Evolutionary conservation across 169 alveolate genomes (phyloP), one percentile per base, ranked within the genome.

Genomic region (Pseudocohnilembus persalinus): DNA sequence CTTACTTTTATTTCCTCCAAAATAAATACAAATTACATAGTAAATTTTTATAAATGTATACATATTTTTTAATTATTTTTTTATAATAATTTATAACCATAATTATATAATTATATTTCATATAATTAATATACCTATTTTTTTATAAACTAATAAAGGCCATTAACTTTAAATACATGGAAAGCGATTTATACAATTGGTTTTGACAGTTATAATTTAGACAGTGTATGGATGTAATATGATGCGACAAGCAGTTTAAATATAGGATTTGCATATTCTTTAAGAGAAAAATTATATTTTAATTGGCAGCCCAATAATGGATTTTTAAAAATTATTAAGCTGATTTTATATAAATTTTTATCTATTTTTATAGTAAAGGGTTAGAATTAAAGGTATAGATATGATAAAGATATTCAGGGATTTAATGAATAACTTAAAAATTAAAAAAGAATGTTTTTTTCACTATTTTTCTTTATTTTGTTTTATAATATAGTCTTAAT

Each of bases 181-280:
- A 79, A 79, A 79, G 65, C 84, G 0, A 49, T 79, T 0, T 79
- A 79, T 72, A 34, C 84, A 0, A 63, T 32, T n/a, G 76, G 34
- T 0, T 79, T 49, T 35, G 30, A 79, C 29, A 34, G 76, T 6
- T 79, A 79, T 79, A 49, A 79, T 31, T 25, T 79, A 28, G 29
- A 79, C 30, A 34, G 29, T 16, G 84, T 79, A n/a, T 34, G 63
- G 26, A 79, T 79, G 84, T 34, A 73, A 29, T 79, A 79, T 29
- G 84, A 79, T 63, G 63, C 64, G 0, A 79, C 35, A 30, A 28
- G 76, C 29, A 73, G 35, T 16, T 29, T 73, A n/a, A 79, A 79
- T 79, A 75, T 79, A 49, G 84, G 84, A 26, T 29, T 79, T 25
- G 84, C 84, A 28, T 79, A 34, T 29, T 68, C 84, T 29, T 79